These are phyloP conservation scores for Escallonia rubra DNA, from an alignment of 129 eudicot genomes.

Conservation along the genomic window DNA sequence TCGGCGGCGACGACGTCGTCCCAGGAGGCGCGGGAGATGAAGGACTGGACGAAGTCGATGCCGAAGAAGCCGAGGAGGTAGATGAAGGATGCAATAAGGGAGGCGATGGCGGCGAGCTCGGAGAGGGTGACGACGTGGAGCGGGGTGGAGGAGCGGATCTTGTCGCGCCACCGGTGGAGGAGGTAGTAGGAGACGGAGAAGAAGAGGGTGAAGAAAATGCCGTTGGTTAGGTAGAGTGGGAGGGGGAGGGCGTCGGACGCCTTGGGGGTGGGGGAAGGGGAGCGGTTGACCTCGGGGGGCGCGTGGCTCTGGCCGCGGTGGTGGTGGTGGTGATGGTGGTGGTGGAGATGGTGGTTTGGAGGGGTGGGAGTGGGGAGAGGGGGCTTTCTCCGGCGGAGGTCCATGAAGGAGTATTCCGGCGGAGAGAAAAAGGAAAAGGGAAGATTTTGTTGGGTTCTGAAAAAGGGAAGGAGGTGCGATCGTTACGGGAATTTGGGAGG, in stretches of 20 bases:
- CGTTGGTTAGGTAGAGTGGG: conserved; percentile 73
- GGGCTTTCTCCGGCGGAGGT: conserved; percentile 17
- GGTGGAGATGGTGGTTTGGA: background rate
- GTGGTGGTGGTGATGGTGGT: background rate
- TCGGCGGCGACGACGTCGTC: conserved; percentile 18
- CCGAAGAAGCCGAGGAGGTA: conserved; percentile 68
- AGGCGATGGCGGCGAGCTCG: conserved; percentile 49
- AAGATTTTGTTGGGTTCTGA: background rate
- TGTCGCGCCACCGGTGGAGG: conserved; percentile 73
- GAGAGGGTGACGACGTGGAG: conserved; percentile 62
- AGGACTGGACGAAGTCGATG: conserved; percentile 62
- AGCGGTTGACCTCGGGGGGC: conserved; percentile 4
- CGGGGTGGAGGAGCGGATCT: conserved; percentile 60
- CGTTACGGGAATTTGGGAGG: conserved; percentile 15
- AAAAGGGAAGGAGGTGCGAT: conserved; percentile 17
- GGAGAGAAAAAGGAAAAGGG: background rate
- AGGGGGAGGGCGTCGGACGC: conserved; percentile 76
- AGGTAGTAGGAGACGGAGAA: conserved; percentile 63
- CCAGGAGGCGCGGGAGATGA: conserved; percentile 31
- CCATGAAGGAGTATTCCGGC: conserved; percentile 19
- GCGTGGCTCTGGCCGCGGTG: background rate
- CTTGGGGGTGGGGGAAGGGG: conserved; percentile 32
- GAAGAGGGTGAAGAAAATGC: conserved; percentile 64
- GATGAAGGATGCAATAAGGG: conserved; percentile 55
- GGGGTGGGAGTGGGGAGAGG: conserved; percentile 12